Evolutionary conservation across 768 basidiomycete genomes (phyloP).

Genomic region (Antrodiella citrinella): DNA sequence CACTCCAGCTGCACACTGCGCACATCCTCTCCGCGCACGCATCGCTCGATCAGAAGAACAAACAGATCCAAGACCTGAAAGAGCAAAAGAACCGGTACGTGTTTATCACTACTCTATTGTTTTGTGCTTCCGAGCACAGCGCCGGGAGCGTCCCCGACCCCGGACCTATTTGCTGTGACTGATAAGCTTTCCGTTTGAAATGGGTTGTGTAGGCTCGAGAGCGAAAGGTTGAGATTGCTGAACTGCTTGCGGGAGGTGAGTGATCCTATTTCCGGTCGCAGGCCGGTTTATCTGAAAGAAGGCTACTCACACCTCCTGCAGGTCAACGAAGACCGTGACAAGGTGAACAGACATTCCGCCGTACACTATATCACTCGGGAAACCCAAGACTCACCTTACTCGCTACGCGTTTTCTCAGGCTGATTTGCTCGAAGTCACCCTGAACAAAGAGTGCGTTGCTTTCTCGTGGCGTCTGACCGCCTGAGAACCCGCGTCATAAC

Average conservation of each 20-base stretch:
- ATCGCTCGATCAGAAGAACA: constrained; percentile 68
- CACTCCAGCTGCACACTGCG: constrained; percentile 78
- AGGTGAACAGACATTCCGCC: constrained; percentile 27
- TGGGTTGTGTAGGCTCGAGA: constrained; percentile 78
- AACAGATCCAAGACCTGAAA: constrained; percentile 69
- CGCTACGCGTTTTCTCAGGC: constrained; percentile 29
- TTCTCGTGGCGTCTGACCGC: not conserved
- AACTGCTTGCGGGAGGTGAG: constrained; percentile 63
- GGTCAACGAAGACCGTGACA: constrained; percentile 80
- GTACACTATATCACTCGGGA: too few relatives aligned
- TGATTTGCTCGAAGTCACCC: constrained; percentile 58
- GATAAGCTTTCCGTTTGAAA: constrained; percentile 4
- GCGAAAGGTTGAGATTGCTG: constrained; percentile 62
- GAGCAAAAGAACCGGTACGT: constrained; percentile 81
- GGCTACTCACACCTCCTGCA: too few relatives aligned
- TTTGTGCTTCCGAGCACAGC: too few relatives aligned
- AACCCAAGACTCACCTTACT: too few relatives aligned
- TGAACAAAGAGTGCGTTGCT: constrained; percentile 56
- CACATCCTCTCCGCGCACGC: constrained; percentile 82
- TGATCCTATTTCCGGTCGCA: too few relatives aligned
- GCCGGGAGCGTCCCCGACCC: too few relatives aligned
- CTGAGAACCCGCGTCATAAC: not conserved
- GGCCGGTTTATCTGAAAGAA: too few relatives aligned
- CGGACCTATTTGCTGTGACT: not conserved
- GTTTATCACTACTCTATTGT: not conserved